phyloP scores from a whole-genome alignment of 257 asterid genomes.

The Scutellaria galericulata region DNA sequence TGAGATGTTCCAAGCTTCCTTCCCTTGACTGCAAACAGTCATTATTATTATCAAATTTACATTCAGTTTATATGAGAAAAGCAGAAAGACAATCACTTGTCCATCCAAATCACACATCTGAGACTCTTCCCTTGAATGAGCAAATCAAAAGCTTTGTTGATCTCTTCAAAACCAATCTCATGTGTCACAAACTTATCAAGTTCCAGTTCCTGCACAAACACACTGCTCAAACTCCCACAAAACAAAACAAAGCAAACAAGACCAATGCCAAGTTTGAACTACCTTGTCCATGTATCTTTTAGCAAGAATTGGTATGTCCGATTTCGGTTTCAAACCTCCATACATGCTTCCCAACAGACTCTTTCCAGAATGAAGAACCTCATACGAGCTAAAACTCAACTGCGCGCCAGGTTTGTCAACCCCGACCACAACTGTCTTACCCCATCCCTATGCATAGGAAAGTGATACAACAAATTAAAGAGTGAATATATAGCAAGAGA shows the following conservation, averaged over 20 bases:
- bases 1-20: no score
- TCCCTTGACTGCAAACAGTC: no score
- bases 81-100: constrained; percentile 39
- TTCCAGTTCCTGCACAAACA: constrained; percentile 58
- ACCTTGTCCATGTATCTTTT: constrained; percentile 71
- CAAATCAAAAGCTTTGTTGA: constrained; percentile 75
- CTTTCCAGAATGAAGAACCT: constrained; percentile 55
- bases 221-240: neutral
- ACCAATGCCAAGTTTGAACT: neutral
- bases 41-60: no score
- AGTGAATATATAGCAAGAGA: no score
- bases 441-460: constrained; percentile 69
- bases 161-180: constrained; percentile 67
- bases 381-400: constrained; percentile 48
- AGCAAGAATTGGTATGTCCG: constrained; percentile 68
- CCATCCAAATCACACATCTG: constrained; percentile 93
- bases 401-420: constrained; percentile 61
- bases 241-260: no score
- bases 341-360: constrained; percentile 56
- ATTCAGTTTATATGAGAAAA: neutral
- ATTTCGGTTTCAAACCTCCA: constrained; percentile 84
- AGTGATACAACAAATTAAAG: no score
- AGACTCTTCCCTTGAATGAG: constrained; percentile 74
- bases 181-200: constrained; percentile 84
- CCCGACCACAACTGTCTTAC: constrained; percentile 81